A percentile compares a stretch with the other conserved stretches of the same genome.
Evolutionary conservation across 257 asterid species (phyloP).

Genomic region (Nemophila menziesii): DNA sequence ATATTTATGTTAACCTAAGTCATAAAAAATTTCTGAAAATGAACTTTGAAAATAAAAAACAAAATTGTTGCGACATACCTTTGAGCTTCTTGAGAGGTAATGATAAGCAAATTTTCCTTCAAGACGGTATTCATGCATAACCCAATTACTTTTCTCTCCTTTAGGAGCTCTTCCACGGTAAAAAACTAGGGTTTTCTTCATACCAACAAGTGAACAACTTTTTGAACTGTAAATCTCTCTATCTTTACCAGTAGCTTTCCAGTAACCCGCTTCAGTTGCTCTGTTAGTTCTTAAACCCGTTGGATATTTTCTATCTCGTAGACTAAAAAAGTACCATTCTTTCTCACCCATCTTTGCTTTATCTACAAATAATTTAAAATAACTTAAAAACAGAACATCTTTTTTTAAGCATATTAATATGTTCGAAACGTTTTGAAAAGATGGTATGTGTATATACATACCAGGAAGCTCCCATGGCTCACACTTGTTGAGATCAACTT

Average conservation of each 20-base stretch:
- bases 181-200: constrained; percentile 98
- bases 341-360: constrained; percentile 87
- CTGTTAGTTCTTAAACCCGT: constrained; percentile 83
- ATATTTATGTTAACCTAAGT: too few relatives aligned
- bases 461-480: constrained; percentile 98
- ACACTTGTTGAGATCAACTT: constrained; percentile 81
- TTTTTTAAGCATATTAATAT: too few relatives aligned
- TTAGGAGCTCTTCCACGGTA: constrained; percentile 80
- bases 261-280: constrained; percentile 87
- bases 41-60: neutral
- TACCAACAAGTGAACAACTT: constrained; percentile 68
- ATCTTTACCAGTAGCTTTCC: constrained; percentile 96
- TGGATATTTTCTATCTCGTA: constrained; percentile 76
- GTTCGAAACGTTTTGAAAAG: neutral
- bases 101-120: constrained; percentile 79
- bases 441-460: constrained; percentile 1
- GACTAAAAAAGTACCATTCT: constrained; percentile 89
- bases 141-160: constrained; percentile 88
- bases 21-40: neutral
- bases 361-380: constrained; percentile 14
- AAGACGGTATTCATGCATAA: constrained; percentile 88
- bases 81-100: constrained; percentile 51
- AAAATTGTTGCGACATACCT: constrained; percentile 21
- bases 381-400: neutral
- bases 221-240: constrained; percentile 74